A percentile compares a stretch with the other conserved stretches of the same genome.
Conservation (phyloP, 805 yeast species). For the Blastobotrys robertii region DNA sequence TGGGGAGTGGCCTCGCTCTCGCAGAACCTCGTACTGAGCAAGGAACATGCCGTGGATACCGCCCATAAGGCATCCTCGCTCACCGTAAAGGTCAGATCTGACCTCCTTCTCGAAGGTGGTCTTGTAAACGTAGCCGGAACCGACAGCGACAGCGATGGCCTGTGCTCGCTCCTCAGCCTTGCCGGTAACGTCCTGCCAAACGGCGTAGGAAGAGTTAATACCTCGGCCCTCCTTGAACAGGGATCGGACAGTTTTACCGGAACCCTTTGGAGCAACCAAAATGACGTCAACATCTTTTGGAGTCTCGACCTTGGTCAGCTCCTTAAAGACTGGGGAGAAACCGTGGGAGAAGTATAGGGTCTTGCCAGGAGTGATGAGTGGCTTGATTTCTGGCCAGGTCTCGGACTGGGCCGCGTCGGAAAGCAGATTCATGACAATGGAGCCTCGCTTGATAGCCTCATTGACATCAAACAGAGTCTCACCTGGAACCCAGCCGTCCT, state of each 20-base stretch:
- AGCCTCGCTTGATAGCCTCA: slow-evolving; percentile 89
- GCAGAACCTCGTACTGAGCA: slow-evolving; percentile 98
- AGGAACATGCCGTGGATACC: slow-evolving; percentile 99
- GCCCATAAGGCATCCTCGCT: slow-evolving; percentile 99
- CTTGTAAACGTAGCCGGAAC: slow-evolving; percentile 99
- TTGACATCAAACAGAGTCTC: slow-evolving; percentile 90
- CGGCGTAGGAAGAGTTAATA: slow-evolving; percentile 98
- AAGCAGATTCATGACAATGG: slow-evolving; percentile 92
- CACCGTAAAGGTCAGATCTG: slow-evolving; percentile 98
- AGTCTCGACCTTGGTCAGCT: slow-evolving; percentile 90
- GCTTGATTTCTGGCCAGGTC: slow-evolving; percentile 84
- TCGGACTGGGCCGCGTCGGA: slow-evolving; percentile 99
- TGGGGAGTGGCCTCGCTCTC: slow-evolving; percentile 99
- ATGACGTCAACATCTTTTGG: slow-evolving; percentile 94
- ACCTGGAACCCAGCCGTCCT: slow-evolving; percentile 99
- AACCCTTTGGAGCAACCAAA: slow-evolving; percentile 99
- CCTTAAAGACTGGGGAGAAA: slow-evolving; percentile 98
- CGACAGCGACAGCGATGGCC: slow-evolving; percentile 97
- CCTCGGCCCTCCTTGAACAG: slow-evolving; percentile 99
- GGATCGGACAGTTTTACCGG: slow-evolving; percentile 99
- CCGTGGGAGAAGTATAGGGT: slow-evolving; percentile 99
- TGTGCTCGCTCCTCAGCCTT: slow-evolving; percentile 98
- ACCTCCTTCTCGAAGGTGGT: slow-evolving; percentile 99
- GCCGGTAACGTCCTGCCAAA: slow-evolving; percentile 98
- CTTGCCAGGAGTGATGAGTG: slow-evolving; percentile 91